Evolutionary conservation across 2,329 filamentous ascomycete species (phyloP).

Genomic region (Neoscytalidium dimidiatum): DNA sequence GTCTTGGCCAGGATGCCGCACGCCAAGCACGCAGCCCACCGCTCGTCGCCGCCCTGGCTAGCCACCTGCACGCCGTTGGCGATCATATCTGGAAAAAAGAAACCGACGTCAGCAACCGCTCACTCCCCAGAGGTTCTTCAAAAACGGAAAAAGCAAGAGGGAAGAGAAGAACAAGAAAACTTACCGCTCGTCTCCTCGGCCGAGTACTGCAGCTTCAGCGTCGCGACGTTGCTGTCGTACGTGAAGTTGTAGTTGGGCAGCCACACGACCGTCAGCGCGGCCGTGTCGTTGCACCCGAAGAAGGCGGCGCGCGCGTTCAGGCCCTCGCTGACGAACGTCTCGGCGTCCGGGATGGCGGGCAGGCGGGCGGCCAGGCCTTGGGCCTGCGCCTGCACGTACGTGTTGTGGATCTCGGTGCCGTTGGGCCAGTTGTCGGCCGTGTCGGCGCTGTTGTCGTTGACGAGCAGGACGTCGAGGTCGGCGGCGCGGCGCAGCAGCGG

Average conservation of each 20-base stretch:
- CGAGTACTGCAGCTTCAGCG: slow-evolving; percentile 7
- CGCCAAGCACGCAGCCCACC: slow-evolving; percentile 5
- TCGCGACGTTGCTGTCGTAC: slow-evolving; percentile 7
- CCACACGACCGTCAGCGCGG: slow-evolving; percentile 10
- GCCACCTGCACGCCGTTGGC: slow-evolving; percentile 14
- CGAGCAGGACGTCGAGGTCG: slow-evolving; percentile 65
- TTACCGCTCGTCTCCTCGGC: background rate
- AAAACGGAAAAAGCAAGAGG: background rate
- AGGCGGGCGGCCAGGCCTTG: slow-evolving; percentile 56
- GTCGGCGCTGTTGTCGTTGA: slow-evolving; percentile 66
- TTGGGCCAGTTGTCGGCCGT: slow-evolving; percentile 61
- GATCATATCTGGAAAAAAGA: background rate
- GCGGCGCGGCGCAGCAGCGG: slow-evolving; percentile 52
- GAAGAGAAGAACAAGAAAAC: background rate
- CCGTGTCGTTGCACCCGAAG: slow-evolving; percentile 55
- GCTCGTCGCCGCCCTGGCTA: background rate
- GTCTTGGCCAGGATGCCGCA: slow-evolving; percentile 18
- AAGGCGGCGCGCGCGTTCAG: slow-evolving; percentile 63
- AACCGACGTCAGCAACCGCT: background rate
- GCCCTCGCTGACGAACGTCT: slow-evolving; percentile 59
- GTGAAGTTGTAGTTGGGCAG: slow-evolving; percentile 16
- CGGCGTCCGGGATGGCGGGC: slow-evolving; percentile 58
- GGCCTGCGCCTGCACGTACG: slow-evolving; percentile 56
- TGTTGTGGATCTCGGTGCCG: slow-evolving; percentile 59
- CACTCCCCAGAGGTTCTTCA: background rate